Base-by-base conservation (phyloP, 2,329 filamentous ascomycete species). In the Phialocephala sp. region DNA sequence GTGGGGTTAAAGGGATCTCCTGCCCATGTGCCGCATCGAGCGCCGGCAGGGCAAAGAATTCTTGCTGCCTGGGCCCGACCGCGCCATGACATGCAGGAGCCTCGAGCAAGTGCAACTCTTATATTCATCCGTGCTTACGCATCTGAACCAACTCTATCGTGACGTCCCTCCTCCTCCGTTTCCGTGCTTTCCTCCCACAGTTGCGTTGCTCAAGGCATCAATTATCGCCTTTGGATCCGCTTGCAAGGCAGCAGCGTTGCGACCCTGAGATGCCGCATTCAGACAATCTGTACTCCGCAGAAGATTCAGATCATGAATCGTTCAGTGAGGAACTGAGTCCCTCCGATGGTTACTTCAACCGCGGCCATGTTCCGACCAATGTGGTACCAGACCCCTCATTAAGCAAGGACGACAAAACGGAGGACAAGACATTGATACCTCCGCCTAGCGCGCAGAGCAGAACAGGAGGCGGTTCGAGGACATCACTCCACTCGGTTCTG, bases 261-360 rank as follows among this genome's bases (percentile, higher is more conserved):
- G 58, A 35, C n/a, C 27, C 41, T 57, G 55, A 64, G 45, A 72
- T 71, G 69, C 62, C 69, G 8, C 56, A 43, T 37, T 69, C 73
- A 45, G 71, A 75, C 43, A 68, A 73, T 64, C 43, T 73, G 8
- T 69, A 72, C 63, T 69, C 68, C 18, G 62, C 66, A n/a, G 66
- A 69, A 18, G 69, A 71, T 60, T 64, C 66, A 2, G 71, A 73
- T 47, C 54, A 32, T 24, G 71, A 74, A 43, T 73, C 72, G 47
- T 71, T 73, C 59, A 74, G 71, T 63, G 68, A 75, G 24, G 71
- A 72, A 27, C 65, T 76, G 14, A 72, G 68, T 47, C 75, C 75
- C 12, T 64, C 68, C 15, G 70, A 75, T 72, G 73, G 75, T 24
- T 75, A 75, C 65, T 76, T 76, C 64, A 66, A 68, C 62, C 68